Base-by-base conservation (phyloP, 805 yeast species). In the Metschnikowia similis region DNA sequence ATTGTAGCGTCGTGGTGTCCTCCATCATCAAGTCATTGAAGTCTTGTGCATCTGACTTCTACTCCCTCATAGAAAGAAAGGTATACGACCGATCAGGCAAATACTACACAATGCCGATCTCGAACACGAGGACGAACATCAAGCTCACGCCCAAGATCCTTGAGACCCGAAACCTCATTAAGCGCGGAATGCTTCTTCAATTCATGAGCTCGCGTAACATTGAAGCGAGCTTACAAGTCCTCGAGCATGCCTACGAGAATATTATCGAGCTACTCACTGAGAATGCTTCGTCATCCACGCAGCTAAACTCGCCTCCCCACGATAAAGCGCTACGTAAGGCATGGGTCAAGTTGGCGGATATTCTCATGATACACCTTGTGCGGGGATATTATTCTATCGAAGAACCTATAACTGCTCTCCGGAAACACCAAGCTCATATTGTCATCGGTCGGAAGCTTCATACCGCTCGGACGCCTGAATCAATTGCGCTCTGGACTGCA, bases 361-460 rank as follows among this genome's bases (percentile, higher is more conserved):
- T 81, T 4, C 59, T 80, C 6, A 83, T 85, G 0, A 72, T 85
- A 45, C 87, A 85, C 56, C 81, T 87, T 8, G 79, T 80, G 7
- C 75, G 86, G 53, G 70, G 82, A 1, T 79, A 82, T 56, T 70
- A 87, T 27, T 81, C 85, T 11, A 50, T 80, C 11, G 86, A 80
- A 38, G 81, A 79, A 52, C 76, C 85, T 0, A 72, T 82, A 35
- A 56, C 72, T 43, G 88, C 91, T 0, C 79, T 81, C 57, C 71
- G 76, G 51, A 85, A 83, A 61, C 89, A 87, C 61, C 75, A 75
- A 35, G 72, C 79, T 16, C 96, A 89, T 67, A 60, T 86, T 1
- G 78, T 77, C 43, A 80, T 85, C 1, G 48, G 46, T 2, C 21
- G 31, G 21, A 34, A 47, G 13, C 41, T 49, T 52, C 47, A 29